These are phyloP conservation scores for Plectranthus barbatus DNA, from an alignment of 257 asterid species.

Conservation along the genomic window DNA sequence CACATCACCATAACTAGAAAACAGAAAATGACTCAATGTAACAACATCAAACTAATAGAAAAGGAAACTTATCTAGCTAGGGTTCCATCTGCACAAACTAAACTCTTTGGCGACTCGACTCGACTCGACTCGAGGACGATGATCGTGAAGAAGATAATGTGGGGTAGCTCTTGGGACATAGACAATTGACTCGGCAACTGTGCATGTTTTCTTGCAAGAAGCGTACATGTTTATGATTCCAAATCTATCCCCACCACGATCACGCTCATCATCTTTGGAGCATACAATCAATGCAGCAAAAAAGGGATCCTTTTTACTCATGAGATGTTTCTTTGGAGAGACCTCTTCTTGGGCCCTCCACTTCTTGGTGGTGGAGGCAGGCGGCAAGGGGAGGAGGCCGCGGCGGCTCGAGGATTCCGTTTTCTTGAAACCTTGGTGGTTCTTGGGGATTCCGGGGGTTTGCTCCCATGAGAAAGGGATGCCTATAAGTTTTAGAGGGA, in stretches of 20 bases:
- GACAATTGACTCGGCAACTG: constrained; percentile 52
- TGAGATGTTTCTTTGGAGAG: constrained; percentile 26
- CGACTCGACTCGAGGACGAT: constrained; percentile 27
- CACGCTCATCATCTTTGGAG: constrained; percentile 45
- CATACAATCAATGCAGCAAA: constrained; percentile 64
- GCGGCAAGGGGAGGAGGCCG: constrained; percentile 69
- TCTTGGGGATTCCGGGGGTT: constrained; percentile 58
- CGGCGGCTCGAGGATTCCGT: constrained; percentile 10
- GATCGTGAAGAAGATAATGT: constrained; percentile 28
- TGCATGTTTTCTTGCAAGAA: constrained; percentile 61
- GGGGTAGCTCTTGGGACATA: constrained; percentile 39
- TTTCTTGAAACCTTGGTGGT: background rate
- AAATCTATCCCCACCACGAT: constrained; percentile 28
- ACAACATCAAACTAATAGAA: constrained; percentile 1
- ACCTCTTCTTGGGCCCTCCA: constrained; percentile 10
- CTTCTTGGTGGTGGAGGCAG: constrained; percentile 41
- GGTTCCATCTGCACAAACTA: too few relatives aligned
- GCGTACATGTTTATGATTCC: constrained; percentile 43
- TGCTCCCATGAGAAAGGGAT: constrained; percentile 59
- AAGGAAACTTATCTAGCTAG: background rate
- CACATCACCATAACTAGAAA: too few relatives aligned
- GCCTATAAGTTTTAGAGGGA: constrained; percentile 24
- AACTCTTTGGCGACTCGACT: too few relatives aligned
- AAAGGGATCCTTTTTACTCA: constrained; percentile 49
- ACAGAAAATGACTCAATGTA: background rate